Conservation (phyloP, 2,329 filamentous ascomycete species). For the Ophiobolus disseminans region DNA sequence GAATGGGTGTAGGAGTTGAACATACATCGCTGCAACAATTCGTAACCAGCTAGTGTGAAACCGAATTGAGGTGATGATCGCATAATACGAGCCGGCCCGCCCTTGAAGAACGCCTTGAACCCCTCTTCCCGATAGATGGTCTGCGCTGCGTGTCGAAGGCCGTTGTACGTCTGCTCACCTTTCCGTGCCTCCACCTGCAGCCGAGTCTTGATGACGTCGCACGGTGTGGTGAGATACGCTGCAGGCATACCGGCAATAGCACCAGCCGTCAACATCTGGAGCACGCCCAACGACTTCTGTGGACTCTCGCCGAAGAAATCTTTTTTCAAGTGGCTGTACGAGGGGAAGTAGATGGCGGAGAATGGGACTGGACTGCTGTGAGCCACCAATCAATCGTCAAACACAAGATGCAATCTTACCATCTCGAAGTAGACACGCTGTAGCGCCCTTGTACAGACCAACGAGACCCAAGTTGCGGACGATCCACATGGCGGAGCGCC, state of each 20-base stretch:
- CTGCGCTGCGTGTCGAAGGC: slow-evolving; percentile 81
- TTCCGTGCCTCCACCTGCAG: slow-evolving; percentile 97
- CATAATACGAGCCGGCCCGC: slow-evolving; percentile 91
- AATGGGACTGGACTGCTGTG: slow-evolving; percentile 72
- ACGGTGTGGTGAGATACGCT: slow-evolving; percentile 90
- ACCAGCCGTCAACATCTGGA: slow-evolving; percentile 92
- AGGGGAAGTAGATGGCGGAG: slow-evolving; percentile 98
- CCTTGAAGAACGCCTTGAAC: slow-evolving; percentile 97
- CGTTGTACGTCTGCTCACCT: slow-evolving; percentile 87
- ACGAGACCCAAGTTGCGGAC: slow-evolving; percentile 92
- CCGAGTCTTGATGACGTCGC: slow-evolving; percentile 98
- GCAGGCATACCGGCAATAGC: slow-evolving; percentile 73
- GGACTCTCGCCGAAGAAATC: slow-evolving; percentile 91
- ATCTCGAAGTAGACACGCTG: slow-evolving; percentile 91
- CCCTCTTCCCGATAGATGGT: slow-evolving; percentile 91
- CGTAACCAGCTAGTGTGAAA: slow-evolving; percentile 95
- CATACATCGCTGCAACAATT: slow-evolving; percentile 75
- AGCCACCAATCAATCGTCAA: background rate
- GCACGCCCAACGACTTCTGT: slow-evolving; percentile 84
- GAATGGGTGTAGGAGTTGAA: background rate
- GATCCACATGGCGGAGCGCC: slow-evolving; percentile 97
- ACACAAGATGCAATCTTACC: slow-evolving; percentile 24
- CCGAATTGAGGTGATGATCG: slow-evolving; percentile 97
- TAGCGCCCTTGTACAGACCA: slow-evolving; percentile 95
- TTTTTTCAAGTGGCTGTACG: slow-evolving; percentile 92